phyloP scores from a whole-genome alignment of 2,329 filamentous ascomycete species.

The Epichloe festucae region DNA sequence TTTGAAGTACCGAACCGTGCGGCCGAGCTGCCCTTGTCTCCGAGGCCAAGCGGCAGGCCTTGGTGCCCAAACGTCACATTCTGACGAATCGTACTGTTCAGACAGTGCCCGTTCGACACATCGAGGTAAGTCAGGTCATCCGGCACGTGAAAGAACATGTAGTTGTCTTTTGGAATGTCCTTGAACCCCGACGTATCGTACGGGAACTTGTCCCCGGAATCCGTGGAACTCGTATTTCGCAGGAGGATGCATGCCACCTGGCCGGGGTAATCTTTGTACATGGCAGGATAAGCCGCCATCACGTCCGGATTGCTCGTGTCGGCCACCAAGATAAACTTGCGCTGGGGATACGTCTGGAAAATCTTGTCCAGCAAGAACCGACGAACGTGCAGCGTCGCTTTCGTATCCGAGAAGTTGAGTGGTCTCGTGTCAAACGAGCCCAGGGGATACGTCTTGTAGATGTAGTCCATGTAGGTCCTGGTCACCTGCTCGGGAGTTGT shows the following conservation, averaged over 20 bases:
- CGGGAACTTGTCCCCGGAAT: constrained; percentile 53
- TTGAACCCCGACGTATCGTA: constrained; percentile 65
- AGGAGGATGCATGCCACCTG: constrained; percentile 70
- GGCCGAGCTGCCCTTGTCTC: constrained; percentile 20
- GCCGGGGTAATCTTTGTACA: constrained; percentile 52
- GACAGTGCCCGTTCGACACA: constrained; percentile 54
- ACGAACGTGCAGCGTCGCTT: constrained; percentile 59
- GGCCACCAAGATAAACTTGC: constrained; percentile 63
- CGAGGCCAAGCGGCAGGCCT: constrained; percentile 37
- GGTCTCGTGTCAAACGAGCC: constrained; percentile 69
- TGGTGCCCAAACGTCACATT: constrained; percentile 61
- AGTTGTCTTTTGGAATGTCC: constrained; percentile 48
- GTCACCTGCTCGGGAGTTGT: constrained; percentile 70
- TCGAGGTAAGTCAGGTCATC: constrained; percentile 56
- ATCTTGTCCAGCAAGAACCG: constrained; percentile 56
- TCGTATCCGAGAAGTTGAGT: constrained; percentile 65
- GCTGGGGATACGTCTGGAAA: constrained; percentile 60
- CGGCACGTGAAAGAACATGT: constrained; percentile 69
- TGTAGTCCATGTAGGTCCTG: constrained; percentile 67
- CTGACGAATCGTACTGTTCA: constrained; percentile 50
- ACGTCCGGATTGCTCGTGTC: constrained; percentile 68
- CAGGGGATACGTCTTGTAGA: constrained; percentile 64
- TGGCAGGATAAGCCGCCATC: constrained; percentile 50
- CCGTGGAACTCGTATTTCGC: constrained; percentile 60
- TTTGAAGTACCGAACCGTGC: constrained; percentile 11